Base-by-base conservation (phyloP, 352 stramenopile species). In the Phytophthora fragariae region DNA sequence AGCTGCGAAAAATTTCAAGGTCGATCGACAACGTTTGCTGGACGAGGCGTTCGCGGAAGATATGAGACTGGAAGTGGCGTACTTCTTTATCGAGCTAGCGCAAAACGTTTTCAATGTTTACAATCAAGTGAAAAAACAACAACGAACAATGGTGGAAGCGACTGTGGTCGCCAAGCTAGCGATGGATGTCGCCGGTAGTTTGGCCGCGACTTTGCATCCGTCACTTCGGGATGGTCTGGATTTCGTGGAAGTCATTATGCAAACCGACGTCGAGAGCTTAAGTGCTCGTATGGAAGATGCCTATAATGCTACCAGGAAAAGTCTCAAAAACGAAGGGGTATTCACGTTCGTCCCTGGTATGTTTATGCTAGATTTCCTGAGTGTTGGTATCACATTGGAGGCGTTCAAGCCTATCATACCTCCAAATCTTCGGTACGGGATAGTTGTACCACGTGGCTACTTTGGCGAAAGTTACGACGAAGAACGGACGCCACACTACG, bases 141-240 rank as follows among this genome's bases (percentile, higher is more conserved):
- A 65, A 11, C 73, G 76, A 14, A 79, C 76, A 31, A 35, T 83
- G 41, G 47, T 83, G 9, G 76, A 83, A 14, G 73, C 76, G 8
- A 77, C 73, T 2, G 63, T 72, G 12, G 76, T 81, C 21, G 60
- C 56, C 0, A 72, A 81, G 17, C 24, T 77, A 10, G 73, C 76
- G 8, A 79, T 76, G 29, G 33, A 75, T 29, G 57, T 49, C 15
- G 69, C 69, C 0, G 29, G 19, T 3, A 47, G 54, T 5, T 57
- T 79, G 2, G 69, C 68, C 1, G 62, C 64, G 14, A 57, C 50
- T n/a, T 31, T 82, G 12, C 76, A 75, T 29, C 73, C 73, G 9
- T 47, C 60, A 19, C 68, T 83, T 11, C 19, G 29, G 27, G 24
- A 59, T 1, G 73, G 37, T 15, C 15, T 46, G 11, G 11, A n/a